Conservation (phyloP, 2,329 filamentous ascomycete species). For the Tetracladium maxilliforme region DNA sequence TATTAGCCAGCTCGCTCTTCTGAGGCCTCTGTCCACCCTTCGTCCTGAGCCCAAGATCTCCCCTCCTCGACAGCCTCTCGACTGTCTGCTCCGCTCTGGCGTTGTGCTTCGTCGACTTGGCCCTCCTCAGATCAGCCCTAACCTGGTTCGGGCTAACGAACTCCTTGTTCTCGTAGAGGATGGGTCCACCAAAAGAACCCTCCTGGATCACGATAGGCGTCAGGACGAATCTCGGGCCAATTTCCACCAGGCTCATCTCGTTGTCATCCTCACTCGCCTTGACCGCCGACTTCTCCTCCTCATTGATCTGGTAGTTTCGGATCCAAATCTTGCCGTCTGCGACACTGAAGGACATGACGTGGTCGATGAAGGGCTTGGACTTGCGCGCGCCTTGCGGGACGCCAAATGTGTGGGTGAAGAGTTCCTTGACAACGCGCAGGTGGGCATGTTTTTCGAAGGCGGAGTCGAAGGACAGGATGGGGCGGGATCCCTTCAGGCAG, state of each 20-base stretch:
- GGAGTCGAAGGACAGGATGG: conserved; percentile 81
- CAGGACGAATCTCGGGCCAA: conserved; percentile 83
- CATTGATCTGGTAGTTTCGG: conserved; percentile 83
- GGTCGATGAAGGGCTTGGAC: conserved; percentile 91
- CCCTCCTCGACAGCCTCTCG: conserved; percentile 60
- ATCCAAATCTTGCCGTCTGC: conserved; percentile 95
- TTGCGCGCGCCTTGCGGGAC: conserved; percentile 81
- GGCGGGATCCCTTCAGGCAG: conserved; percentile 84
- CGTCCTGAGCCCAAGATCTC: conserved; percentile 59
- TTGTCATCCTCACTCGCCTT: conserved; percentile 37
- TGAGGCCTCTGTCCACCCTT: conserved; percentile 47
- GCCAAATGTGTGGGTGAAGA: conserved; percentile 81
- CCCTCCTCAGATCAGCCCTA: conserved; percentile 61
- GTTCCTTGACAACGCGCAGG: conserved; percentile 72
- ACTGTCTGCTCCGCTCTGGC: conserved; percentile 58
- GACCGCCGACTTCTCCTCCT: conserved; percentile 50
- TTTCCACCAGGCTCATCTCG: conserved; percentile 76
- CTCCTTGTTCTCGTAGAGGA: conserved; percentile 97
- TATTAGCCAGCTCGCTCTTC: conserved; percentile 60
- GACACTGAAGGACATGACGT: conserved; percentile 83
- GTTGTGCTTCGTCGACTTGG: conserved; percentile 67
- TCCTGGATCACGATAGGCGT: conserved; percentile 94
- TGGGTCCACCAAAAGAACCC: conserved; percentile 85
- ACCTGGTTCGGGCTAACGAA: conserved; percentile 96
- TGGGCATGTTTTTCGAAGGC: conserved; percentile 73